These are phyloP conservation scores for Quercus aquifolioides DNA, from an alignment of 306 rosid genomes.

Conservation along the genomic window DNA sequence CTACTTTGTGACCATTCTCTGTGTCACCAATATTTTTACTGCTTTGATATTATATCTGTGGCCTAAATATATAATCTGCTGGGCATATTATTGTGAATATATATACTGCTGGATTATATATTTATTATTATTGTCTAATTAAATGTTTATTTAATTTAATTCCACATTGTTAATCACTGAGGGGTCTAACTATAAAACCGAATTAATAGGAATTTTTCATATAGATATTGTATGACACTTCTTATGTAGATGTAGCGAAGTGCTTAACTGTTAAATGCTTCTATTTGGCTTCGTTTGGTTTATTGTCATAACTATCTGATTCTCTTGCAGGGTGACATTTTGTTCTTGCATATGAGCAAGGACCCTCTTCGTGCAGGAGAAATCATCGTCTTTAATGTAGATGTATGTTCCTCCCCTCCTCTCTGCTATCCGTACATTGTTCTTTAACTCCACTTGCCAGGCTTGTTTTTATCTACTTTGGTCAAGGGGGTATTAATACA, in stretches of 20 bases:
- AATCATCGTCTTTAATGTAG: slow-evolving; percentile 59
- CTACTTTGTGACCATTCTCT: too few relatives aligned
- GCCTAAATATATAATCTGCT: too few relatives aligned
- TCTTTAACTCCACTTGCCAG: not conserved
- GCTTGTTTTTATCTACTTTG: not conserved
- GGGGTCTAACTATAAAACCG: too few relatives aligned
- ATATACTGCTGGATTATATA: too few relatives aligned
- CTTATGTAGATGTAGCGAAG: not conserved
- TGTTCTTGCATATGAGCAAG: slow-evolving; percentile 58
- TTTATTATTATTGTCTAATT: too few relatives aligned
- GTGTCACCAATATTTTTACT: too few relatives aligned
- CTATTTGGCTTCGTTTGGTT: slow-evolving; percentile 4
- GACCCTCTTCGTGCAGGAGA: slow-evolving; percentile 76
- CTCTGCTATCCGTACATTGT: not conserved
- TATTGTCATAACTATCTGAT: slow-evolving; percentile 1
- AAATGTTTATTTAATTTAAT: too few relatives aligned
- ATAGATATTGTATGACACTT: too few relatives aligned
- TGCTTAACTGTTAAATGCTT: not conserved
- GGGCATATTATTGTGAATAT: too few relatives aligned
- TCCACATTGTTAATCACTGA: too few relatives aligned
- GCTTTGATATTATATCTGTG: too few relatives aligned
- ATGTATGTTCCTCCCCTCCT: slow-evolving; percentile 34
- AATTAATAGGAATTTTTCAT: too few relatives aligned
- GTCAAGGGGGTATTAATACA: not conserved
- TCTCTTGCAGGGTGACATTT: slow-evolving; percentile 59